Evolutionary conservation across 441 rosid genomes (phyloP).

Genomic region (Eruca vesicaria): DNA sequence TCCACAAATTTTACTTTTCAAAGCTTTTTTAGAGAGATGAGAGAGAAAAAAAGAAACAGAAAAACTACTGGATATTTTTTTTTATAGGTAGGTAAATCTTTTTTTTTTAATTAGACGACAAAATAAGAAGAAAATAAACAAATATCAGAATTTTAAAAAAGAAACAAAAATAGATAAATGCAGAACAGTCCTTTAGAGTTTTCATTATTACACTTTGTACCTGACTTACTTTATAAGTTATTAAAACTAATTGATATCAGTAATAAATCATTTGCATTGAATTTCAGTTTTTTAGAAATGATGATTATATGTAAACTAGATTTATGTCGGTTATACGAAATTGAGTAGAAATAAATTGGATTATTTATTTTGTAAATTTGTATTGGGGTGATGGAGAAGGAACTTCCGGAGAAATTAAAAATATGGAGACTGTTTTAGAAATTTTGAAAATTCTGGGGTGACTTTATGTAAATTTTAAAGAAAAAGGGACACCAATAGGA

Average conservation of each 20-base stretch:
- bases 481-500: neutral
- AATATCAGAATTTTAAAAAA: neutral
- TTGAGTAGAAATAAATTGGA: neutral
- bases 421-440: neutral
- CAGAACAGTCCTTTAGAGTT: neutral
- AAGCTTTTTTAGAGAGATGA: constrained; percentile 16
- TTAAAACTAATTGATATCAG: neutral
- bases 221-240: neutral
- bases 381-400: neutral
- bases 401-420: too few species aligned
- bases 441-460: neutral
- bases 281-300: neutral
- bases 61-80: constrained; percentile 15
- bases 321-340: neutral
- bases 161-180: too few species aligned
- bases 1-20: constrained; percentile 55
- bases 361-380: neutral
- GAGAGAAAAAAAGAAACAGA: neutral
- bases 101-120: neutral
- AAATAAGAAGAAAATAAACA: neutral
- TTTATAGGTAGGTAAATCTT: neutral
- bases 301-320: neutral
- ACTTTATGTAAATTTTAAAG: neutral
- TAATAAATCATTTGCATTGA: neutral
- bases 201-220: neutral